Conservation (phyloP, 2,329 filamentous ascomycete species). For the Penicillium sp. region DNA sequence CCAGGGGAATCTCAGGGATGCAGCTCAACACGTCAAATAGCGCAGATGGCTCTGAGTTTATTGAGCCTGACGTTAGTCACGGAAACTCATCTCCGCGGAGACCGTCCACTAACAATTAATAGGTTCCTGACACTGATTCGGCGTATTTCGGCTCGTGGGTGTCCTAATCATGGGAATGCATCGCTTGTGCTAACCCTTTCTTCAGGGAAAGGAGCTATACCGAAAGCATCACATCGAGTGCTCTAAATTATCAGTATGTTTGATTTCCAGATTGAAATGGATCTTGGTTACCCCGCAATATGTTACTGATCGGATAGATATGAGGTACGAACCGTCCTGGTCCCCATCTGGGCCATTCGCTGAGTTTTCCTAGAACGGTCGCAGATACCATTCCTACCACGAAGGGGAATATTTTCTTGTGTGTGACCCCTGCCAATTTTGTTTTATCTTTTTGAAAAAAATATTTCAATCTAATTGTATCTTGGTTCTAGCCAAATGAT, state of each 20-base stretch:
- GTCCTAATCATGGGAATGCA: neutral
- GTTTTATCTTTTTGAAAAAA: neutral
- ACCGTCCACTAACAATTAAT: neutral
- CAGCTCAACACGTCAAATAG: conserved; percentile 5
- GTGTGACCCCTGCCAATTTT: neutral
- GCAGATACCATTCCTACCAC: conserved; percentile 34
- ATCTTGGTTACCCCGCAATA: neutral
- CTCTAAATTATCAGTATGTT: conserved; percentile 33
- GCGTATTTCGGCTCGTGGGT: conserved; percentile 30
- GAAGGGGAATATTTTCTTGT: conserved; percentile 33
- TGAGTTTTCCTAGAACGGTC: conserved; percentile 28
- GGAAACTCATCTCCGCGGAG: neutral
- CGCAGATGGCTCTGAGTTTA: conserved; percentile 11
- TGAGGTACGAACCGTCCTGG: conserved; percentile 23
- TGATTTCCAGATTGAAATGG: neutral
- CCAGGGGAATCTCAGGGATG: conserved; percentile 5
- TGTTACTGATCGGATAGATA: conserved; percentile 21
- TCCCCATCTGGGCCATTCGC: neutral
- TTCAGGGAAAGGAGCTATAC: conserved; percentile 31
- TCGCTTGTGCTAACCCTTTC: conserved; percentile 14
- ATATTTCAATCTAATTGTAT: conserved; percentile 11
- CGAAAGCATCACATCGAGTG: conserved; percentile 32
- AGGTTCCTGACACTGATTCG: conserved; percentile 29
- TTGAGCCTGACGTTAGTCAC: conserved; percentile 30
- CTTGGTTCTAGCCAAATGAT: conserved; percentile 35